These are phyloP conservation scores for Thelonectria olida DNA, from an alignment of 2,329 filamentous ascomycete genomes.

Conservation along the genomic window DNA sequence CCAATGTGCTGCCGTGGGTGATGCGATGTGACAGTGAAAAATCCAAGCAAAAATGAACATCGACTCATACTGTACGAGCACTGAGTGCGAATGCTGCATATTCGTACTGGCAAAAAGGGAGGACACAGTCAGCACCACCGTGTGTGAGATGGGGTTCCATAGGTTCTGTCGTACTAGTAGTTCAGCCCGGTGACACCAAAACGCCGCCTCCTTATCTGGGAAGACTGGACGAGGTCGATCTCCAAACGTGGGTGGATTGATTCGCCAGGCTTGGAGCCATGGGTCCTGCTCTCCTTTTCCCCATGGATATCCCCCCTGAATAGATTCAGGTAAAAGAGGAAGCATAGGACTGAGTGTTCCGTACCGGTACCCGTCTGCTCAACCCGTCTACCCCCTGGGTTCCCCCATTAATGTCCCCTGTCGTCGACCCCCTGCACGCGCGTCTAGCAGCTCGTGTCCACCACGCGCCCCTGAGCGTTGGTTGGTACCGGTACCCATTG, in stretches of 20 bases:
- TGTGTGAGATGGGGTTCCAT: constrained; percentile 4
- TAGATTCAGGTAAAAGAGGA: constrained; percentile 25
- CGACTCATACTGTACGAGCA: no score
- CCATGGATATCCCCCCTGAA: constrained; percentile 31
- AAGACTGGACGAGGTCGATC: constrained; percentile 26
- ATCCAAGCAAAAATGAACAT: not conserved
- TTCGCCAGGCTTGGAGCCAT: constrained; percentile 41
- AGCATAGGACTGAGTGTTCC: not conserved
- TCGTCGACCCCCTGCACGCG: constrained; percentile 33
- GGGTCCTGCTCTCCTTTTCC: constrained; percentile 14
- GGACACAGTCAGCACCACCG: constrained; percentile 4
- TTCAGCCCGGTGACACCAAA: not conserved
- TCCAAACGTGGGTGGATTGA: constrained; percentile 47
- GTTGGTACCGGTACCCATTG: constrained; percentile 29
- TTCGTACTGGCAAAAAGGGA: not conserved
- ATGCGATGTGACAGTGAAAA: not conserved
- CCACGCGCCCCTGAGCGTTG: not conserved
- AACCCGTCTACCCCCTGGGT: constrained; percentile 18
- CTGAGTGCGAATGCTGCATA: no score
- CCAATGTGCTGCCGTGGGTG: not conserved
- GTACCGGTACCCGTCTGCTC: constrained; percentile 15
- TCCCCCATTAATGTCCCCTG: constrained; percentile 15
- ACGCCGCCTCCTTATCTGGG: constrained; percentile 31
- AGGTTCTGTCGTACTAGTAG: no score
- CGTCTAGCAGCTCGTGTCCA: constrained; percentile 33